phyloP scores from a whole-genome alignment of 495 filamentous ascomycete species.

The Daldinia childiae region DNA sequence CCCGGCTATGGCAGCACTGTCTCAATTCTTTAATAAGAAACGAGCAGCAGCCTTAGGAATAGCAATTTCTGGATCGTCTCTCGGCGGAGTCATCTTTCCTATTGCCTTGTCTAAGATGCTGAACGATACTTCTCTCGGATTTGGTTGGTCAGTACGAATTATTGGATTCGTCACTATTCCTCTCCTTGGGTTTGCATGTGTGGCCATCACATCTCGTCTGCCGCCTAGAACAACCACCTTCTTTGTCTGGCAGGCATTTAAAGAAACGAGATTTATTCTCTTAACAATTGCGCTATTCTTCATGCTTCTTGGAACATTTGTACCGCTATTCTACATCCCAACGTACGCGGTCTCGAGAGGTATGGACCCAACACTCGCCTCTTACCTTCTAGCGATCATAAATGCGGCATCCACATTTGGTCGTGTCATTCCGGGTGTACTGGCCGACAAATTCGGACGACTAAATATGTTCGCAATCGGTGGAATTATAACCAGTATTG shows the following conservation, averaged over 20 bases:
- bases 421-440: slow-evolving; percentile 63
- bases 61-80: slow-evolving; percentile 62
- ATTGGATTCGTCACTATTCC: slow-evolving; percentile 65
- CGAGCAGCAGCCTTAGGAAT: slow-evolving; percentile 65
- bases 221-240: slow-evolving; percentile 56
- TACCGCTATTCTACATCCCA: slow-evolving; percentile 66
- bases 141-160: slow-evolving; percentile 69
- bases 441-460: slow-evolving; percentile 64
- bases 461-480: slow-evolving; percentile 58
- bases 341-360: slow-evolving; percentile 60
- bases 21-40: slow-evolving; percentile 64
- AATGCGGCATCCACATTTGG: slow-evolving; percentile 66
- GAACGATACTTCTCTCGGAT: slow-evolving; percentile 55
- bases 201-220: slow-evolving; percentile 56
- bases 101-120: slow-evolving; percentile 56
- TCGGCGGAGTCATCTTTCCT: slow-evolving; percentile 66
- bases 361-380: slow-evolving; percentile 61
- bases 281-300: slow-evolving; percentile 56
- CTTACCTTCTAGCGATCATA: slow-evolving; percentile 63
- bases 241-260: slow-evolving; percentile 55
- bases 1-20: slow-evolving; percentile 62
- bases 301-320: slow-evolving; percentile 62
- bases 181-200: slow-evolving; percentile 54
- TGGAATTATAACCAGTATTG: slow-evolving; percentile 49
- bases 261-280: slow-evolving; percentile 47